Evolutionary conservation across 306 rosid species (phyloP), one percentile per base, ranked within the genome.

Genomic region (Betula pendula): DNA sequence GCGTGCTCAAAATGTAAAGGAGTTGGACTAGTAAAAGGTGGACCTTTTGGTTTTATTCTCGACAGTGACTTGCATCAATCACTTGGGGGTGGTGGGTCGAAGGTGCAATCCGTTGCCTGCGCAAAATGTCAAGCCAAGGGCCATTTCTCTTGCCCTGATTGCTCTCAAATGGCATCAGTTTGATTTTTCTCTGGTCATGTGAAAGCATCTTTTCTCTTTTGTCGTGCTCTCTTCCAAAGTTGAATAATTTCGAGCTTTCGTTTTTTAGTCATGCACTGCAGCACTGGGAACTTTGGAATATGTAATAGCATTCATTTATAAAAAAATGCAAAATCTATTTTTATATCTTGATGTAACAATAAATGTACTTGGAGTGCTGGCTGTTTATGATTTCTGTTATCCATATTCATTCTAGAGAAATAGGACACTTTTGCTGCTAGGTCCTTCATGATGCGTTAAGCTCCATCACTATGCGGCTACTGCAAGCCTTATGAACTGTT

Each of bases 1-100:
- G 97, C 97, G 40, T 93, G 98, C 83, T 60, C 88, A 40, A 85
- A 63, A 75, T 91, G 98, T 70, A 85, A 24, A 87, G 97, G 96
- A 81, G 86, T 84, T 40, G 97, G 97, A 63, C 80, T 83, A 1
- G 59, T 87, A 74, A 91, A 76, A 79, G 97, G 91, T 10, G 91
- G 82, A 45, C 55, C 84, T 15, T 71, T 83, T 25, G 87, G 90
- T 44, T 44, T 81, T 2, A 81, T 62, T 55, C 71, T 87, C 35
- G 66, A 84, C 31, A 82, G 84, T 52, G 92, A 88, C 76, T 74
- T 89, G 68, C 83, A 75, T 50, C 87, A 89, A 76, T 75, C 87
- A 12, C 3, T 90, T 1, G 90, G 87, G 68, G 62, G 70, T 43
- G 80, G 70, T n/a, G 87, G 81, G 43, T 77, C 85, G 12, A 81